Conservation (phyloP, 2,329 filamentous ascomycete species). For the Pseudogymnoascus sp. region DNA sequence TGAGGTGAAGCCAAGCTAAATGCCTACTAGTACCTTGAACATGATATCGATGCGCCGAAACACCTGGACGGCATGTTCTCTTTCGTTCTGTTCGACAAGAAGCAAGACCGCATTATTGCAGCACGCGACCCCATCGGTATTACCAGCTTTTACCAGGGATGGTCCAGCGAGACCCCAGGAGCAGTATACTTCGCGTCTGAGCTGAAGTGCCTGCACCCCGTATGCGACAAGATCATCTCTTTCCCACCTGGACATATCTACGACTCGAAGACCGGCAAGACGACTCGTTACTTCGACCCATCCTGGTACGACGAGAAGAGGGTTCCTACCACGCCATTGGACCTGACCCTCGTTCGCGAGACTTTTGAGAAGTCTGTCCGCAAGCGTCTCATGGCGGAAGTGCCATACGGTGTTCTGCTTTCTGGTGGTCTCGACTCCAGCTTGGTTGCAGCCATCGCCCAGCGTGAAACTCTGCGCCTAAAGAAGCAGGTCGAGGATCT, state of each 20-base stretch:
- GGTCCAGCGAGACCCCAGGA: slow-evolving; percentile 72
- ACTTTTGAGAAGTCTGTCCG: slow-evolving; percentile 84
- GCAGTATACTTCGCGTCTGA: slow-evolving; percentile 95
- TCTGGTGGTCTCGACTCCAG: slow-evolving; percentile 95
- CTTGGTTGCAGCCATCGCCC: slow-evolving; percentile 88
- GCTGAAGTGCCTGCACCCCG: slow-evolving; percentile 83
- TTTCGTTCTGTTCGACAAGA: slow-evolving; percentile 96
- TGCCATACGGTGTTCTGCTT: slow-evolving; percentile 91
- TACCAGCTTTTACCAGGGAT: slow-evolving; percentile 95
- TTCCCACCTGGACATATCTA: slow-evolving; percentile 96
- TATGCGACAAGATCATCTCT: slow-evolving; percentile 89
- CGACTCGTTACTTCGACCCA: slow-evolving; percentile 84
- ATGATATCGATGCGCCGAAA: slow-evolving; percentile 86
- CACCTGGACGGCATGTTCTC: slow-evolving; percentile 99
- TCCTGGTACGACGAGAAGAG: slow-evolving; percentile 81
- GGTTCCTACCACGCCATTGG: slow-evolving; percentile 71
- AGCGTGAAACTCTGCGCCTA: slow-evolving; percentile 78
- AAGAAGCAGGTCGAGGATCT: slow-evolving; percentile 52
- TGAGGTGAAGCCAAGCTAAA: slow-evolving; percentile 12
- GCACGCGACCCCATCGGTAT: slow-evolving; percentile 95
- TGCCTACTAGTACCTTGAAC: slow-evolving; percentile 67
- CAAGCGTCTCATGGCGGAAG: slow-evolving; percentile 97
- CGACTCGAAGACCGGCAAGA: slow-evolving; percentile 82
- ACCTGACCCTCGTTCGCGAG: slow-evolving; percentile 74
- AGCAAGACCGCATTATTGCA: slow-evolving; percentile 82